Conservation (phyloP, 2,329 filamentous ascomycete species). For the Talaromyces albobiverticillius region DNA sequence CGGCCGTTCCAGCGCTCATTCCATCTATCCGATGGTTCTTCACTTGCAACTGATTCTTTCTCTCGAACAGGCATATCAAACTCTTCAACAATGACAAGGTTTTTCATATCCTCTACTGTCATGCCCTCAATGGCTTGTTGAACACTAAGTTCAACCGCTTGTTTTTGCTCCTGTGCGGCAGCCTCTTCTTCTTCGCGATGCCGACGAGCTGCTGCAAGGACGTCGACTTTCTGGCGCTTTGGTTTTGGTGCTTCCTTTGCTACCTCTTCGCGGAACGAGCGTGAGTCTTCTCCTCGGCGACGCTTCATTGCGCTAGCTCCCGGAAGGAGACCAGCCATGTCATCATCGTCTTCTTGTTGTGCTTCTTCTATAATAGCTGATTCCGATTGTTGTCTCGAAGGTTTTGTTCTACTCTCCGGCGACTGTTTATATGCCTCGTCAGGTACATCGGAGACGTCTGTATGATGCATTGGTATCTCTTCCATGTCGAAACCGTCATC, state of each 20-base stretch:
- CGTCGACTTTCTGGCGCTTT: constrained; percentile 62
- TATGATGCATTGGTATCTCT: constrained; percentile 35
- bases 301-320: constrained; percentile 75
- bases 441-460: constrained; percentile 23
- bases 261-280: constrained; percentile 33
- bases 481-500: constrained; percentile 56
- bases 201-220: constrained; percentile 62
- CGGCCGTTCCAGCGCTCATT: constrained; percentile 88
- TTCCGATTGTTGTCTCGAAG: constrained; percentile 17
- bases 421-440: constrained; percentile 9
- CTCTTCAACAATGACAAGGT: constrained; percentile 72
- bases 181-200: constrained; percentile 54
- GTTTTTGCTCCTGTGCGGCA: constrained; percentile 52
- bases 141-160: constrained; percentile 66
- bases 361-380: not conserved
- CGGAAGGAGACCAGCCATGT: constrained; percentile 72
- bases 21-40: constrained; percentile 67
- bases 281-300: constrained; percentile 63
- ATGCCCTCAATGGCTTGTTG: constrained; percentile 58
- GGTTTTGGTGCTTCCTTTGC: constrained; percentile 34
- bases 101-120: constrained; percentile 69
- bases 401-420: not conserved
- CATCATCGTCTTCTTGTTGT: constrained; percentile 44
- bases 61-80: constrained; percentile 58
- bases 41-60: constrained; percentile 30